Evolutionary conservation across 2,329 filamentous ascomycete genomes (phyloP), one percentile per base, ranked within the genome.

Genomic region (Calonectria hawksworthii): DNA sequence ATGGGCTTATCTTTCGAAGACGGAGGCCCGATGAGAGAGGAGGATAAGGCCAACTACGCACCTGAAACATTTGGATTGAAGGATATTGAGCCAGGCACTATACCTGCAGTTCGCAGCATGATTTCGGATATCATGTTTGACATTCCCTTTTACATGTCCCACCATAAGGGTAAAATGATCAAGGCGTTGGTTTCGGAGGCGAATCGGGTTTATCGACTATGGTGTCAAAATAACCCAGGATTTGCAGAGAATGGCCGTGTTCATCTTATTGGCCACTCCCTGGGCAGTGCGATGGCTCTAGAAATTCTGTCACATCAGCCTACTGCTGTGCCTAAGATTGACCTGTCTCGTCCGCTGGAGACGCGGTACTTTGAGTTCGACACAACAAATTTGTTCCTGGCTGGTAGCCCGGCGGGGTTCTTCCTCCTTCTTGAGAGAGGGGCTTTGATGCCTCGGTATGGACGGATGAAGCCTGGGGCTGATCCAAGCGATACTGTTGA

Each of bases 51-150:
- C 9, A 84, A 87, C n/a, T 89, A 93, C 70, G 88, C 90, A 3
- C 87, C 90, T 5, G 88, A 92, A 38, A 93, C 93, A 50, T 91
- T 90, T 78, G 84, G 86, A 0, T 88, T 99, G 18, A 94, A 96
- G 79, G 96, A 99, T 79, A 98, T 99, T 78, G 98, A 98, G 7
- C 96, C 96, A 1, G 91, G 93, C 52, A 97, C 95, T 0, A 95
- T 99, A 36, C 96, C 96, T 0, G 96, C 95, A 0, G 94, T 99
- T n/a, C 93, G 97, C 59, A 95, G 94, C 82, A 92, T 99, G 83
- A 98, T 99, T 75, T 98, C 95, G 52, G 97, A 99, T 83, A 95
- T 99, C 80, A 98, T 99, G 95, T 93, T 99, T 65, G 97, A 99
- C 83, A 96, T 99, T 65, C 97, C 97, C 0, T 99, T 98, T 83